Evolutionary conservation across 23 red algal genomes (phyloP), one percentile per base, ranked within the genome.

Genomic region (Gracilariopsis chorda): DNA sequence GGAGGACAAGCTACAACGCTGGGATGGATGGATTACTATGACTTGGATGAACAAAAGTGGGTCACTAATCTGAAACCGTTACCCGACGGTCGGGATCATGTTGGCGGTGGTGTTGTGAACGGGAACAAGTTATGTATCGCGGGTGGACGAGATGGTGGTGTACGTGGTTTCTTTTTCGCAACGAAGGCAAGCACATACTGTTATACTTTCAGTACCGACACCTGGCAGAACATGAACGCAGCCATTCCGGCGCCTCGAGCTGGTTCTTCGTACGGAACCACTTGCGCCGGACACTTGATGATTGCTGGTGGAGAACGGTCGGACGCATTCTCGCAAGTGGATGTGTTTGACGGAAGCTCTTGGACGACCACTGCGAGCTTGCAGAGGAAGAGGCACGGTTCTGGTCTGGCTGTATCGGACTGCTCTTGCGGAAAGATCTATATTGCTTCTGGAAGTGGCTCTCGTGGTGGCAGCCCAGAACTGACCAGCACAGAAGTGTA

Each of bases 371-470:
- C 57, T 14, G 56, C 80, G 7, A 41, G 27, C 7, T 32, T 94
- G 81, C 28, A 49, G 7, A 20, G 16, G 43, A 48, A 53, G 5
- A 63, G 91, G 34, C 91, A 94, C 39, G 82, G 91, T 0, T 58
- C 81, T 35, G 88, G 88, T 32, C 81, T 86, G 33, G 91, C 80
- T 2, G 69, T 94, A 17, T 51, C 47, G 3, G 56, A 49, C 36
- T 94, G 91, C 69, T 37, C 42, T 17, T 91, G 88, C 49, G 80
- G 91, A 65, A 45, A 78, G 44, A 76, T 86, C n/a, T 94, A 62
- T 48, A 77, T 94, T 44, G 81, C 91, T 43, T 76, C 65, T 48
- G 91, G 91, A 27, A 94, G 91, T 51, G 91, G 91, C 1, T 36
- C 32, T 44, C 80, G 36, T 6, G 91, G 91, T 7, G 91, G 91